Conservation (phyloP, 2,329 filamentous ascomycete genomes). For the Raffaelea ambrosiae region DNA sequence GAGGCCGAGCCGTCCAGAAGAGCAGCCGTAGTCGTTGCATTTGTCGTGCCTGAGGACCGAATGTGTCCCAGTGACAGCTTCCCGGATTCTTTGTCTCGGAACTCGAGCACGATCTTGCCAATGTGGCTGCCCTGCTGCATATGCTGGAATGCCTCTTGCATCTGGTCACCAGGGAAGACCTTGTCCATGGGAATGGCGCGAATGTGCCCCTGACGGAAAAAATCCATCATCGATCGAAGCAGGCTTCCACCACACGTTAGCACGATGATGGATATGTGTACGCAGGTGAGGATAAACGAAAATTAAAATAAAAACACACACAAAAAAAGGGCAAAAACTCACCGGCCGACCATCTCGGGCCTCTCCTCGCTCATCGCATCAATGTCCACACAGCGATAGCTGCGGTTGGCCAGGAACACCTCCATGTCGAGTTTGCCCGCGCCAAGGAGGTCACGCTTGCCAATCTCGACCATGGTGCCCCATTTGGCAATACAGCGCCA, state of each 20-base stretch:
- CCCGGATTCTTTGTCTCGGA: too few relatives aligned
- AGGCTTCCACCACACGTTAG: too few relatives aligned
- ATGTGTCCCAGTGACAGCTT: neutral
- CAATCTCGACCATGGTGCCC: slow-evolving; percentile 10
- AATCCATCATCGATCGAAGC: too few relatives aligned
- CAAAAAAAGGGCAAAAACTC: too few relatives aligned
- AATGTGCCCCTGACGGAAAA: too few relatives aligned
- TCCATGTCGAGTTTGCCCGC: neutral
- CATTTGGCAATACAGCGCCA: slow-evolving; percentile 34
- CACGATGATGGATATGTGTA: too few relatives aligned
- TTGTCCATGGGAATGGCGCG: too few relatives aligned
- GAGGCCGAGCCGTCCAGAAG: neutral
- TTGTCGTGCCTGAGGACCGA: neutral
- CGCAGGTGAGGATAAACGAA: too few relatives aligned
- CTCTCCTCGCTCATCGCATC: too few relatives aligned
- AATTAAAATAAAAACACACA: too few relatives aligned
- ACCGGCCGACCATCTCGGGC: too few relatives aligned
- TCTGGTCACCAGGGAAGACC: slow-evolving; percentile 12
- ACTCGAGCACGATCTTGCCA: neutral
- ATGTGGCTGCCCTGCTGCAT: slow-evolving; percentile 8
- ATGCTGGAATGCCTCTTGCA: slow-evolving; percentile 18
- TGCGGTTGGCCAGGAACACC: neutral
- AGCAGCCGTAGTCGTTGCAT: too few relatives aligned
- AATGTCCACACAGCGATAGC: neutral
- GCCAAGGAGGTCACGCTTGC: slow-evolving; percentile 1